phyloP scores from a whole-genome alignment of 768 basidiomycete genomes.

The Russula sp. region DNA sequence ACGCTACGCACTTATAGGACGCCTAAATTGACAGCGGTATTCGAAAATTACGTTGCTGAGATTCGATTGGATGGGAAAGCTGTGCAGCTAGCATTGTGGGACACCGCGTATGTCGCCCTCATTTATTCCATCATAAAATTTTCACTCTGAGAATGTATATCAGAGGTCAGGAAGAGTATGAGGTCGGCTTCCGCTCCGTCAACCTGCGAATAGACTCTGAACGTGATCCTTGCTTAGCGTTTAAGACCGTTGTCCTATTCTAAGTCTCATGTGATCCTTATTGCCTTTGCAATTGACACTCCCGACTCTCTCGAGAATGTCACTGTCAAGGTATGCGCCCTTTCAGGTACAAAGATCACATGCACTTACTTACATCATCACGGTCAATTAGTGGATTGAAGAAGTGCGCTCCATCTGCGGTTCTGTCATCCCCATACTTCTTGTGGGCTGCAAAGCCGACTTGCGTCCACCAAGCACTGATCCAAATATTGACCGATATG shows the following conservation, averaged over 20 bases:
- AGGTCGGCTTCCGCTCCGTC: conserved; percentile 51
- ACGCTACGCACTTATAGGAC: conserved; percentile 13
- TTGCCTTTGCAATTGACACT: conserved; percentile 94
- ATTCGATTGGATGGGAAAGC: conserved; percentile 97
- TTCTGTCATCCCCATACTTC: conserved; percentile 83
- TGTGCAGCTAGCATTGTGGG: conserved; percentile 96
- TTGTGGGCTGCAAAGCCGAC: conserved; percentile 96
- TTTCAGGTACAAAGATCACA: neutral
- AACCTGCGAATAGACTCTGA: conserved; percentile 11
- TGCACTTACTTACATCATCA: neutral
- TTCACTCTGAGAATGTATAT: conserved; percentile 25
- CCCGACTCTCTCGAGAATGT: conserved; percentile 98
- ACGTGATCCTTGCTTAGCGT: conserved; percentile 49
- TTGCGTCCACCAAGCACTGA: conserved; percentile 61
- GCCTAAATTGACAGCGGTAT: conserved; percentile 62
- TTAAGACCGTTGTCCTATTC: conserved; percentile 96
- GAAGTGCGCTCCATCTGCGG: conserved; percentile 98
- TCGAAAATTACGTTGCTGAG: conserved; percentile 99
- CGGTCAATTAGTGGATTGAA: conserved; percentile 80
- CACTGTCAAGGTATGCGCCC: conserved; percentile 66
- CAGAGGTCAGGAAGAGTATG: conserved; percentile 98
- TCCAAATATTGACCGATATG: conserved; percentile 53
- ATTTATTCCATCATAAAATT: conserved; percentile 11
- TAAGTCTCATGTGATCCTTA: conserved; percentile 97
- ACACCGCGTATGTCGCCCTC: conserved; percentile 81